Evolutionary conservation across 306 rosid genomes (phyloP).

Genomic region (Begonia peltatifolia): DNA sequence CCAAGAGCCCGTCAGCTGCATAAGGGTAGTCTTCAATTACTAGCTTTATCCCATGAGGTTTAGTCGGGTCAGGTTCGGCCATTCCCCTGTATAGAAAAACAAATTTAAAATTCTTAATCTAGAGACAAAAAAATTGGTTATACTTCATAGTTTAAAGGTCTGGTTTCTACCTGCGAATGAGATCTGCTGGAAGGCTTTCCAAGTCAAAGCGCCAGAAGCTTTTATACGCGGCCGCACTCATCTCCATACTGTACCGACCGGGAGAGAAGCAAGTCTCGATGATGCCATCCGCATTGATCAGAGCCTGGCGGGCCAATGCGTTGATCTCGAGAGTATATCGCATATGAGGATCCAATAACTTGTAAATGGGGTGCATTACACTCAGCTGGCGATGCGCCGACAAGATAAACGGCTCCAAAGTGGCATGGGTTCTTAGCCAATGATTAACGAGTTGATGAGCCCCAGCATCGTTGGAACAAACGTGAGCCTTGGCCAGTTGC

Average conservation of each 20-base stretch:
- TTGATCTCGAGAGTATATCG: conserved; percentile 83
- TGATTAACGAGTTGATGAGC: conserved; percentile 92
- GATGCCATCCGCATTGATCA: conserved; percentile 59
- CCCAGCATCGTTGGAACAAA: conserved; percentile 82
- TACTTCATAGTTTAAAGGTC: too few relatives aligned
- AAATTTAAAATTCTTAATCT: too few relatives aligned
- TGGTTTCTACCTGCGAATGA: conserved; percentile 22
- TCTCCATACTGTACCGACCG: conserved; percentile 74
- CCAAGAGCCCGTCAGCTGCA: conserved; percentile 58
- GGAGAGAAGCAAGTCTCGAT: conserved; percentile 84
- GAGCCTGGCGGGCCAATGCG: conserved; percentile 58
- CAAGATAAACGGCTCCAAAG: conserved; percentile 68
- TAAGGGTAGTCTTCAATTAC: conserved; percentile 64
- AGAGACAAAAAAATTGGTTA: too few relatives aligned
- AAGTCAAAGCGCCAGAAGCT: conserved; percentile 70
- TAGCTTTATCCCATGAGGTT: conserved; percentile 69
- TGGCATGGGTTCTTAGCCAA: conserved; percentile 87
- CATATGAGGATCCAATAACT: conserved; percentile 93
- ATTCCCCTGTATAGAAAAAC: conserved; percentile 34
- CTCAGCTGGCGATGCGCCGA: conserved; percentile 84
- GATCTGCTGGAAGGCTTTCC: conserved; percentile 81
- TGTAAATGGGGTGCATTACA: conserved; percentile 80
- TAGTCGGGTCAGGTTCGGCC: conserved; percentile 64
- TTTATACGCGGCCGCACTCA: conserved; percentile 75
- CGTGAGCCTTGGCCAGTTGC: conserved; percentile 94